These are phyloP conservation scores for Cenchrus fungigraminus DNA, from an alignment of 176 grass and related monocot genomes.

Conservation along the genomic window DNA sequence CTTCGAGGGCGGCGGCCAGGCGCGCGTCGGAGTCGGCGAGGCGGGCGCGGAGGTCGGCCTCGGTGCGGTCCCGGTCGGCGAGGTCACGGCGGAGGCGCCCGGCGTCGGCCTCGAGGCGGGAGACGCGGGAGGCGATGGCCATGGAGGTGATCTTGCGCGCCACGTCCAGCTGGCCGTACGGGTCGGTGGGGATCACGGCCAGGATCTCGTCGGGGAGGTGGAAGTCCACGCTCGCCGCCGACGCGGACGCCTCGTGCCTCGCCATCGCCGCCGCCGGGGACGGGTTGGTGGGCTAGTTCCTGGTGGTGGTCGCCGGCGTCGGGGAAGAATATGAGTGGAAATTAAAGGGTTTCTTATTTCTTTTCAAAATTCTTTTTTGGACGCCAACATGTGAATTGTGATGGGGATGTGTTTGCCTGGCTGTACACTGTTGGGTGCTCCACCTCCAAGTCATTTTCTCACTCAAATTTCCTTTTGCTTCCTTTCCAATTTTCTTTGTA, in stretches of 20 bases:
- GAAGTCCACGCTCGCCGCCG: conserved; percentile 60
- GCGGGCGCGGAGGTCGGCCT: conserved; percentile 55
- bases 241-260: conserved; percentile 40
- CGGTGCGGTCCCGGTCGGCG: conserved; percentile 63
- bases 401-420: conserved; percentile 20
- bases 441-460: conserved; percentile 40
- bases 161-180: conserved; percentile 95
- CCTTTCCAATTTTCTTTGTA: not conserved
- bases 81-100: conserved; percentile 66
- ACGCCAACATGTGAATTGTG: conserved; percentile 17
- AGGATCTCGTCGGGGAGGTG: conserved; percentile 94
- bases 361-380: not conserved
- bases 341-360: not conserved
- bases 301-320: conserved; percentile 31
- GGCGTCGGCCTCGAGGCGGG: conserved; percentile 72
- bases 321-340: conserved; percentile 15
- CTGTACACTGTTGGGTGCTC: conserved; percentile 29
- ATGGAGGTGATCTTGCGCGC: conserved; percentile 98
- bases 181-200: conserved; percentile 87
- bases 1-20: conserved; percentile 61
- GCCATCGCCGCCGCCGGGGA: conserved; percentile 33
- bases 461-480: not conserved
- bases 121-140: conserved; percentile 90
- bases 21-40: conserved; percentile 55
- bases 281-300: not conserved